Evolutionary conservation across 768 basidiomycete species (phyloP), one percentile per base, ranked within the genome.

Genomic region (Mycena epipterygia): DNA sequence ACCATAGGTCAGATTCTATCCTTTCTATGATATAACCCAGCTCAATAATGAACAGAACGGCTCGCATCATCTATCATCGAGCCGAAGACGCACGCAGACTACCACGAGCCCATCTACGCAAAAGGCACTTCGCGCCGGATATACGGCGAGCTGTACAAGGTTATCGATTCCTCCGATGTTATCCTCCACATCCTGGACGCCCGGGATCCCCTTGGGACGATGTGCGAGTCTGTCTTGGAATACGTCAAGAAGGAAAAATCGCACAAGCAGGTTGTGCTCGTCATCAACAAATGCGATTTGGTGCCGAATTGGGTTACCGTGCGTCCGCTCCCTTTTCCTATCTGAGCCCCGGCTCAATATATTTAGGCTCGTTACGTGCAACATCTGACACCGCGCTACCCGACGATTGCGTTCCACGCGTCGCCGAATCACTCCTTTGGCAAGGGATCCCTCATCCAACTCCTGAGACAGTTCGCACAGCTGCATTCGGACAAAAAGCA

Each of bases 251-350:
- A 98, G 81, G 97, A 99, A 84, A 98, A 98, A 81, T 88, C 95
- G 25, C 96, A 98, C 83, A 99, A 99, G 81, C 97, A 99, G 81
- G 89, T 99, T 67, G 95, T 99, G 4, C 90, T 98, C 66, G 89
- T 99, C 61, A 90, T 99, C 75, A 99, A 99, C 86, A 99, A 99
- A 84, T 98, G 97, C 78, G 97, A 99, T 82, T 84, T 99, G 64
- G 97, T 99, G 16, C 98, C 97, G 9, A 98, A 95, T 76, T 99
- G 97, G 97, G 97, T 98, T 46, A 98, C 97, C 12, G 97, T 97
- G 81, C 81, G 94, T 87, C 57, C 41, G 49, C 21, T 37, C 56
- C 44, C 51, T 44, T 55, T 46, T 55, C 44, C n/a, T 52, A 25
- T 30, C 29, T 66, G 23, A 60, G 52, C 56, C 21, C 37, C 2